These are phyloP conservation scores for Zalaria sp. DNA, from an alignment of 2,329 filamentous ascomycete genomes.

Conservation along the genomic window DNA sequence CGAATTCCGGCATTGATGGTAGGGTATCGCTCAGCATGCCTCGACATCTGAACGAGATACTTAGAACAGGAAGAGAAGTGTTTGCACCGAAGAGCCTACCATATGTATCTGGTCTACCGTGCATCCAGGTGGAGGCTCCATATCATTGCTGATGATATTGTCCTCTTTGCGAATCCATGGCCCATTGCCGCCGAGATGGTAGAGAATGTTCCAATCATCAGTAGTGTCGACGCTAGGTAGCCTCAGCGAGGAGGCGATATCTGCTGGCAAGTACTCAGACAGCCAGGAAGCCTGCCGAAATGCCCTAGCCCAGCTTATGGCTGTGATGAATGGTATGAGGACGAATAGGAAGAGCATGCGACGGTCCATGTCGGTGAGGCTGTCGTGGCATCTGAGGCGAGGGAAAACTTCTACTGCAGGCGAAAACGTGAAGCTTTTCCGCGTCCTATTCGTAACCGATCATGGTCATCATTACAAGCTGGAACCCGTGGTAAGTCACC, in stretches of 20 bases:
- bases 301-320: neutral
- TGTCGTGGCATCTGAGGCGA: no score
- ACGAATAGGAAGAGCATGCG: neutral
- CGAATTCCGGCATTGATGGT: constrained; percentile 35
- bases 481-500: no score
- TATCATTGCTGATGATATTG: constrained; percentile 24
- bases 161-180: constrained; percentile 39
- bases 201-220: constrained; percentile 32
- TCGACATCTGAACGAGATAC: constrained; percentile 31
- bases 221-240: neutral
- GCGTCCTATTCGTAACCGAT: no score
- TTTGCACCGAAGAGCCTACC: constrained; percentile 20
- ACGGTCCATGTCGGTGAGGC: no score
- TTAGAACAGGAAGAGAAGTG: constrained; percentile 3
- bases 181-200: constrained; percentile 41
- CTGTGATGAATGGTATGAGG: neutral
- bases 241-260: neutral
- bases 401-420: no score
- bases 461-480: no score
- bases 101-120: constrained; percentile 44
- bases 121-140: constrained; percentile 33
- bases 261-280: neutral
- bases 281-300: neutral
- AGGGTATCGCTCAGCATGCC: constrained; percentile 44
- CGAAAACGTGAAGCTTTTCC: no score